Conservation (phyloP, 108 stramenopile species). For the Pseudonitzschia multiseries region DNA sequence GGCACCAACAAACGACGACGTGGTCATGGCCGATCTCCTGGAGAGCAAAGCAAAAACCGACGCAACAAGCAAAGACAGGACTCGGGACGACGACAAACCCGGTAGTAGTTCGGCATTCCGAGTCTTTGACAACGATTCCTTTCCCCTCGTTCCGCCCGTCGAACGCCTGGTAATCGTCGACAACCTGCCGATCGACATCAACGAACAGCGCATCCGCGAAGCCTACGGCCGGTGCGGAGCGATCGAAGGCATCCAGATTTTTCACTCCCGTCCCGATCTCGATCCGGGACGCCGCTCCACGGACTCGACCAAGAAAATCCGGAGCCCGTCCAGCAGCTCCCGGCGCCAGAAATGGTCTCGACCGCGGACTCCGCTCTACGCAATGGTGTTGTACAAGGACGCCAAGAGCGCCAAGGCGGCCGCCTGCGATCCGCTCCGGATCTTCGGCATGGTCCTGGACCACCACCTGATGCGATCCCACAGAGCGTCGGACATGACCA, state of each 20-base stretch:
- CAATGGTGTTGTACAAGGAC: conserved; percentile 56
- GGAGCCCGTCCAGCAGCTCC: conserved; percentile 32
- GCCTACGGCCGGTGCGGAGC: conserved; percentile 72
- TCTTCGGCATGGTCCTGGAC: conserved; percentile 81
- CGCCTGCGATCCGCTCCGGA: conserved; percentile 47
- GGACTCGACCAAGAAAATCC: conserved; percentile 38
- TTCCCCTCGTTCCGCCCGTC: conserved; percentile 21
- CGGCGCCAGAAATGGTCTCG: conserved; percentile 34
- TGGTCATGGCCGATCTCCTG: background rate
- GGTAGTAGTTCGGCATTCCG: too few relatives aligned
- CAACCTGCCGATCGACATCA: conserved; percentile 81
- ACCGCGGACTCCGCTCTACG: conserved; percentile 79
- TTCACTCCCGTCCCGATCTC: conserved; percentile 69
- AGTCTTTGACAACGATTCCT: background rate
- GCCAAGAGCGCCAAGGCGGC: conserved; percentile 49
- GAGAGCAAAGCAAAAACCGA: conserved; percentile 4
- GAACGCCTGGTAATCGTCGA: conserved; percentile 67
- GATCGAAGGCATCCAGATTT: conserved; percentile 63
- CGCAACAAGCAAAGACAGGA: background rate
- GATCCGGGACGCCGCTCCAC: conserved; percentile 66
- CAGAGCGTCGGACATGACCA: conserved; percentile 48
- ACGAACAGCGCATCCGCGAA: conserved; percentile 48
- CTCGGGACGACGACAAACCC: background rate
- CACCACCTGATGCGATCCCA: conserved; percentile 64
- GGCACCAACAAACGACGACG: background rate